Evolutionary conservation across 805 yeast species (phyloP), one percentile per base, ranked within the genome.

Genomic region (Spathaspora arborariae): DNA sequence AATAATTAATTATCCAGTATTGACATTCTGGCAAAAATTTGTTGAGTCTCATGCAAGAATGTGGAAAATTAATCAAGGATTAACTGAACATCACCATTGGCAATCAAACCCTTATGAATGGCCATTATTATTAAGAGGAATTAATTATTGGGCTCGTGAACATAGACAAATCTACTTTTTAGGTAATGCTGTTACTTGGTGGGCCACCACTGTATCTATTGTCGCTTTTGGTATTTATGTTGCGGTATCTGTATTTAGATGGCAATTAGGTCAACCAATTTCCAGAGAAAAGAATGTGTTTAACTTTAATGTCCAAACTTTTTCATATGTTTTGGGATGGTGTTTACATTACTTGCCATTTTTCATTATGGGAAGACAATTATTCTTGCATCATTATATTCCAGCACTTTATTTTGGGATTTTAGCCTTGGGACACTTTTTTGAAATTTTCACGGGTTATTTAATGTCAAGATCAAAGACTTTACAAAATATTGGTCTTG

Each of bases 321-420:
- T 83, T 47, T 79, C 79, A 26, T 87, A 80, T 62, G 58, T 82
- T 36, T 58, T 79, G 7, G 96, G 95, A 39, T 88, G 90, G 87
- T 68, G 63, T 8, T 51, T 84, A 34, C 96, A 88, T 64, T 84
- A 79, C 60, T 61, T 75, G 45, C 95, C 96, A 54, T 86, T 88
- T 45, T 84, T 79, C 67, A 70, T 91, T 48, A 91, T 91, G 98
- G 90, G 83, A 20, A 82, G 98, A 70, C 97, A 91, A 70, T 68
- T 91, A 67, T 91, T 92, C 72, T 73, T 91, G 62, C 98, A 91
- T 66, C 98, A 91, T 67, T 92, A 92, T 65, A 70, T 94, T 55
- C 97, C 97, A 47, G 88, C 98, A 1, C 78, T 88, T 45, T 94
- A 89, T 70, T 94, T 94, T 67, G 94, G 89, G 41, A 74, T 88